A percentile compares a stretch with the other conserved stretches of the same genome.
Evolutionary conservation across 176 grass and related monocot species (phyloP).

Genomic region (Eremochloa ophiuroides): DNA sequence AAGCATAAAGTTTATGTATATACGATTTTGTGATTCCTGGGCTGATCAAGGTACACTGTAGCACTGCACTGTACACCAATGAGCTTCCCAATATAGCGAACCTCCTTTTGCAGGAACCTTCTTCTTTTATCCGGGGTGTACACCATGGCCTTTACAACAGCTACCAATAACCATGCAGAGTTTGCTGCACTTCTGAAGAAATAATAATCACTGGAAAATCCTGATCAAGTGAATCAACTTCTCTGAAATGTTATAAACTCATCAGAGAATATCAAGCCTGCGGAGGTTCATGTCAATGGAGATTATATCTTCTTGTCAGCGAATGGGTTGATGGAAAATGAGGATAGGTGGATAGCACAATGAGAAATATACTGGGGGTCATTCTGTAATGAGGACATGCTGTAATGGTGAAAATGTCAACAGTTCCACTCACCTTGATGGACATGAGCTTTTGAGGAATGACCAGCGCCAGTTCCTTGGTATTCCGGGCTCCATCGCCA

Average conservation of each 20-base stretch:
- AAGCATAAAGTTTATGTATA: not conserved
- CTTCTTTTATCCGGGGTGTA: not conserved
- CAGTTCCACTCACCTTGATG: not conserved
- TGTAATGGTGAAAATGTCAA: slow-evolving; percentile 18
- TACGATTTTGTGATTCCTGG: not conserved
- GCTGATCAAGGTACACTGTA: not conserved
- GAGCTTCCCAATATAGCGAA: not conserved
- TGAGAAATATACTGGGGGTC: slow-evolving; percentile 39
- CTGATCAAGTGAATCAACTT: slow-evolving; percentile 64
- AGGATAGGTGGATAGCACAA: slow-evolving; percentile 33
- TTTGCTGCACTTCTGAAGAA: slow-evolving; percentile 60
- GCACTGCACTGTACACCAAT: too few relatives aligned
- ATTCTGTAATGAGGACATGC: slow-evolving; percentile 46
- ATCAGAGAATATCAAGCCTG: slow-evolving; percentile 38
- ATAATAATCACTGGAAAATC: slow-evolving; percentile 42
- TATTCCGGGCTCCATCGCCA: not conserved
- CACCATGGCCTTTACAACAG: slow-evolving; percentile 55
- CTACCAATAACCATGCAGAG: slow-evolving; percentile 53
- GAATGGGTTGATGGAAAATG: slow-evolving; percentile 49
- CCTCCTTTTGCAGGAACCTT: slow-evolving; percentile 36
- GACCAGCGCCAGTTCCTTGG: not conserved
- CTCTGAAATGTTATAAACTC: slow-evolving; percentile 62
- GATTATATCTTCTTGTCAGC: not conserved
- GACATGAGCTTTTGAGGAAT: not conserved
- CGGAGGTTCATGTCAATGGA: slow-evolving; percentile 44